Base-by-base conservation (phyloP, 2,329 filamentous ascomycete species). In the Epichloe brachyelytri region DNA sequence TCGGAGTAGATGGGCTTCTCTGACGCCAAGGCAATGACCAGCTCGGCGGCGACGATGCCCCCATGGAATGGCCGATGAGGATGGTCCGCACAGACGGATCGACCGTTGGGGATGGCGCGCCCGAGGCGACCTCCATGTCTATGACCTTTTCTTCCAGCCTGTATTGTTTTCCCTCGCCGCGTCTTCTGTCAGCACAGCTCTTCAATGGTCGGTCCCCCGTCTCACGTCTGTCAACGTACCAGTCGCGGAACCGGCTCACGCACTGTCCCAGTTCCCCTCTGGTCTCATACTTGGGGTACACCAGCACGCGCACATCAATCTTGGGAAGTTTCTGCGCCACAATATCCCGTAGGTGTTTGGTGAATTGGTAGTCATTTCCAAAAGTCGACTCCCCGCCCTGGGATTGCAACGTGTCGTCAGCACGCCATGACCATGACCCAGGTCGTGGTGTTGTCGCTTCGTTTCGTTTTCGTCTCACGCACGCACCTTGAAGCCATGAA, bases 31-130 rank as follows among this genome's bases (percentile, higher is more conserved):
- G 83, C 77, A 58, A 96, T 79, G 55, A 91, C 75, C 14, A 88
- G 85, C 64, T 97, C 93, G 36, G 89, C 91, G 11, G 88, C 91
- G 45, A 97, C 89, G 60, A 97, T 96, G 59, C 93, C 93, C 86
- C 86, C 86, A 86, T 96, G 8, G 85, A 90, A 66, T 96, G 90
- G 22, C 90, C 90, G 52, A 94, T 72, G 15, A 96, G 77, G 45
- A 95, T 77, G 30, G 86, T 85, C 61, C 82, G 83, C 19, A 95
- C 88, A 0, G 85, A 88, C 5, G 89, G 88, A 54, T 94, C 88
- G 56, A 95, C 77, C 0, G 87, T 95, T 0, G 90, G 90, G 5
- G 85, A 90, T 1, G 86, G 79, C 0, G 88, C 91, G 44, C 77
- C 76, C 58, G 86, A 85, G 30, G 78, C 82, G 52, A 96, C 90